Conservation (phyloP, 1,284 basidiomycete species). For the Schizophyllum commune region DNA sequence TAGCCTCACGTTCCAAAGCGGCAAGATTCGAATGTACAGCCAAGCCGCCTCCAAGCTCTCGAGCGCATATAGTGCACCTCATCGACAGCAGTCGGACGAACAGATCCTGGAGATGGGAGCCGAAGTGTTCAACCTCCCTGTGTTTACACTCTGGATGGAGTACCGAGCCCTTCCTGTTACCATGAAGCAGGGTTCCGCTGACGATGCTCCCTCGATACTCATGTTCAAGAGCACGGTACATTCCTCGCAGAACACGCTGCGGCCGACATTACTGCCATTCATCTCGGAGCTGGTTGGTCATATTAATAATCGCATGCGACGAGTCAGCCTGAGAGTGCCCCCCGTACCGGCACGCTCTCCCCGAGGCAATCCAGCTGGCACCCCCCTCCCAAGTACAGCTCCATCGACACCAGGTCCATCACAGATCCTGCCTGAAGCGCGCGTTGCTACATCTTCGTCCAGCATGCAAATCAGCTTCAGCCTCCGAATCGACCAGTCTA, state of each 20-base stretch:
- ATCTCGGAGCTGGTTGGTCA: conserved; percentile 63
- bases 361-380: conserved; percentile 3
- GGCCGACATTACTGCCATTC: conserved; percentile 79
- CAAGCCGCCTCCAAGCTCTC: conserved; percentile 30
- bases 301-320: conserved; percentile 59
- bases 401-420: conserved; percentile 1
- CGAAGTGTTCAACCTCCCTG: conserved; percentile 69
- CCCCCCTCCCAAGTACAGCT: not conserved
- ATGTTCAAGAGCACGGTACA: conserved; percentile 78
- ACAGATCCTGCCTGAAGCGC: conserved; percentile 11
- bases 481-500: conserved; percentile 83
- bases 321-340: conserved; percentile 18
- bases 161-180: conserved; percentile 52
- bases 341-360: conserved; percentile 16
- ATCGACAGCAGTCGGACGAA: conserved; percentile 36
- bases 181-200: conserved; percentile 24
- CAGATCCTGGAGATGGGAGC: conserved; percentile 40
- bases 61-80: conserved; percentile 18
- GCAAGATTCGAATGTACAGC: conserved; percentile 64
- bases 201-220: conserved; percentile 46
- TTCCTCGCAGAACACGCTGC: conserved; percentile 76
- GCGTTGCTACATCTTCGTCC: conserved; percentile 21
- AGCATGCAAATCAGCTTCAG: conserved; percentile 74
- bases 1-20: conserved; percentile 76
- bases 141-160: conserved; percentile 79